Conservation (phyloP, 768 basidiomycete species). For the Chalciporus chontae region DNA sequence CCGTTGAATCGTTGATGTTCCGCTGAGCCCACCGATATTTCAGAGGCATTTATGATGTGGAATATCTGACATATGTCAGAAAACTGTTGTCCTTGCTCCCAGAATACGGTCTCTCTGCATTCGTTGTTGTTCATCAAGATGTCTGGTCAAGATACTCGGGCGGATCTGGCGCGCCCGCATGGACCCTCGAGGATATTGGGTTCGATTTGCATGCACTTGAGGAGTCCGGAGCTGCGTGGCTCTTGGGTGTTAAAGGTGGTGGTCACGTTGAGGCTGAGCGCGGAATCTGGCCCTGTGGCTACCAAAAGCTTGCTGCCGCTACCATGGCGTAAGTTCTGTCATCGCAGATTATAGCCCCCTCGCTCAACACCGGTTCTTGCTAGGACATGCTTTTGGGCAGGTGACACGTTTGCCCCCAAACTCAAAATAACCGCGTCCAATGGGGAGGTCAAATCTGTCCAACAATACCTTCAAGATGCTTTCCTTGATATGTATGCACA, state of each 20-base stretch:
- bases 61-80: constrained; percentile 79
- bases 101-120: constrained; percentile 67
- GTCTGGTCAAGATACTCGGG: constrained; percentile 95
- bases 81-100: constrained; percentile 65
- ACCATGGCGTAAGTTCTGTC: constrained; percentile 76
- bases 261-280: constrained; percentile 75
- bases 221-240: constrained; percentile 83
- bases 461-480: constrained; percentile 77
- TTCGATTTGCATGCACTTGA: constrained; percentile 82
- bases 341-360: neutral
- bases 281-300: constrained; percentile 91
- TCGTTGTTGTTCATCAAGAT: constrained; percentile 87
- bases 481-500: constrained; percentile 76
- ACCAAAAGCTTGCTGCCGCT: constrained; percentile 87
- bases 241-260: constrained; percentile 72
- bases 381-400: constrained; percentile 93
- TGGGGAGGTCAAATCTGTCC: constrained; percentile 59
- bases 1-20: neutral
- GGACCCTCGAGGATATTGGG: constrained; percentile 86
- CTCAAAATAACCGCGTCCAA: constrained; percentile 47
- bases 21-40: neutral
- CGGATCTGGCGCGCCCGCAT: constrained; percentile 94
- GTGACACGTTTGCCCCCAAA: constrained; percentile 81
- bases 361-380: neutral
- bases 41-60: constrained; percentile 81